A percentile compares a stretch with the other conserved stretches of the same genome.
Conservation (phyloP, 768 basidiomycete species). For the Phanerochaete carnosa region DNA sequence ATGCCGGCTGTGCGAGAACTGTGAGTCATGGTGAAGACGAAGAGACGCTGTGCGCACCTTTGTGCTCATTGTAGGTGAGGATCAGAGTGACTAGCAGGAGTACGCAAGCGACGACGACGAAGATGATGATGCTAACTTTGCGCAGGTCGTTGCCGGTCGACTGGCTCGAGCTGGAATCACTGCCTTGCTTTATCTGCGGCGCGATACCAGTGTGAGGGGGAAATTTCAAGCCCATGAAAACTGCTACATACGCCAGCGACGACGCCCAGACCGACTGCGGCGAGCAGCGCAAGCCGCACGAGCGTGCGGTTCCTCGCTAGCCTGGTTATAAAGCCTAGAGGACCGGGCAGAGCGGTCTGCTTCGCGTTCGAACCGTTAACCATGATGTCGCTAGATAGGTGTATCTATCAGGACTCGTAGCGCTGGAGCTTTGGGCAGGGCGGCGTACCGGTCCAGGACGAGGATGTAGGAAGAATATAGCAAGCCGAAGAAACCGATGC, state of each 20-base stretch:
- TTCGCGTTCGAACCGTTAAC: not conserved
- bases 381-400: not conserved
- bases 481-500: constrained; percentile 32
- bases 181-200: not conserved
- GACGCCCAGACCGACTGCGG: constrained; percentile 24
- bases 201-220: not conserved
- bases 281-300: constrained; percentile 22
- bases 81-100: constrained; percentile 13
- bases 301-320: constrained; percentile 21
- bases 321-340: constrained; percentile 9
- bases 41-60: not conserved
- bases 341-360: not conserved
- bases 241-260: constrained; percentile 23
- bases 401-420: not conserved
- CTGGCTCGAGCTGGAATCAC: not conserved
- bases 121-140: constrained; percentile 26
- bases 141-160: constrained; percentile 23
- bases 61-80: constrained; percentile 1
- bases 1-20: not conserved
- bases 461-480: constrained; percentile 32
- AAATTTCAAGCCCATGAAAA: not conserved
- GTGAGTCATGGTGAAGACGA: not conserved
- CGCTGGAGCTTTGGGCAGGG: not conserved
- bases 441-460: constrained; percentile 29
- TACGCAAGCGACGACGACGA: constrained; percentile 20